Conservation (phyloP, 495 filamentous ascomycete species). For the Hypoxylon fuscum region DNA sequence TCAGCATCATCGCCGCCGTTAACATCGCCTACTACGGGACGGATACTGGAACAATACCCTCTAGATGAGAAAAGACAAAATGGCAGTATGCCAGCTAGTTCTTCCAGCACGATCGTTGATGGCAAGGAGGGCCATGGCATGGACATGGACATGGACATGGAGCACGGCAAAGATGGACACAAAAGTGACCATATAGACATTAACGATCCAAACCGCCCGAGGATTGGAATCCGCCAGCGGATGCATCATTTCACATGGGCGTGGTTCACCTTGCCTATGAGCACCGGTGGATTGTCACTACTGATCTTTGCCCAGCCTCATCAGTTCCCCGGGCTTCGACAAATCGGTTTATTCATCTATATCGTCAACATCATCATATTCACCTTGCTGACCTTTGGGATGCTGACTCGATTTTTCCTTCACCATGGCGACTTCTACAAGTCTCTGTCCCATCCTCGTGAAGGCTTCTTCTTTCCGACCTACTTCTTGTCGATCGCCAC, state of each 20-base stretch:
- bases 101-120: slow-evolving; percentile 27
- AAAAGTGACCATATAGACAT: slow-evolving; percentile 23
- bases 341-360: slow-evolving; percentile 70
- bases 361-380: slow-evolving; percentile 71
- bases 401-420: slow-evolving; percentile 66
- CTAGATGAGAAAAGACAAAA: slow-evolving; percentile 29
- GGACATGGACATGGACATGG: slow-evolving; percentile 28
- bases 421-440: slow-evolving; percentile 60
- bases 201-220: slow-evolving; percentile 38
- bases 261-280: slow-evolving; percentile 73
- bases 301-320: slow-evolving; percentile 67
- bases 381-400: slow-evolving; percentile 56
- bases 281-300: slow-evolving; percentile 70
- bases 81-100: slow-evolving; percentile 15
- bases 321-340: slow-evolving; percentile 64
- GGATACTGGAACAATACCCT: slow-evolving; percentile 4
- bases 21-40: slow-evolving; percentile 8
- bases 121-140: slow-evolving; percentile 19
- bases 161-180: slow-evolving; percentile 20
- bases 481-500: slow-evolving; percentile 73
- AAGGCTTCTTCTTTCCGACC: slow-evolving; percentile 73
- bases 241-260: slow-evolving; percentile 75
- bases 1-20: slow-evolving; percentile 12
- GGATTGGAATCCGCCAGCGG: slow-evolving; percentile 51
- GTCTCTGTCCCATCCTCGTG: slow-evolving; percentile 67